Base-by-base conservation (phyloP, 495 filamentous ascomycete species). In the Eremomyces bilateralis region DNA sequence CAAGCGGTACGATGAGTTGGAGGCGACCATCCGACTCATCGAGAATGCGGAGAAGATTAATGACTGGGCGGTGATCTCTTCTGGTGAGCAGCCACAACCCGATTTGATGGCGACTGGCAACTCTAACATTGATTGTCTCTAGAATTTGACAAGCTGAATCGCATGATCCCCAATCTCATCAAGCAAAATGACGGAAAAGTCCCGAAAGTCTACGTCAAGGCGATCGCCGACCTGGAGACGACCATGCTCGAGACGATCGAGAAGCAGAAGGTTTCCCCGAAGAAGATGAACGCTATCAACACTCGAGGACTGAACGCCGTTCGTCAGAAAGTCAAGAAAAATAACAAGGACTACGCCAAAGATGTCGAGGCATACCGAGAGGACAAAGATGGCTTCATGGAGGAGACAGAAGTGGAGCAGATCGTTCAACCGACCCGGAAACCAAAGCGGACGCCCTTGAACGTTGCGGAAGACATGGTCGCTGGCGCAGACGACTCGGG, bases 121-220 rank as follows among this genome's bases (percentile, higher is more conserved):
- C 39, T 31, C 40, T 39, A 41, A 33, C 34, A 20, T 37, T 38
- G 34, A 33, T 29, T 25, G 36, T 10, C 20, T 15, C 10, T 46
- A 90, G 84, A 95, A 56, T 95, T 90, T 63, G 88, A 99, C 55
- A 93, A 85, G 63, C 67, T 99, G 51, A 95, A 92, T 62, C 73
- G 83, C 36, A 76, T 91, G 54, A 68, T 92, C 33, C 55, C 65
- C 39, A 85, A 83, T 57, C 66, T 88, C 32, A 68, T 40, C 69
- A 80, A 56, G 63, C 71, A 53, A 27, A 49, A 51, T 30, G 53
- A 59, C 33, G 76, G 76, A 38, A 73, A 74, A 43, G 64, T 69
- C 20, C 90, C 90, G 11, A 93, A 84, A 60, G 51, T 78, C 34
- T 99, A 93, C 56, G 68, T 99, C 59, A 83, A 84, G 63, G 70